Base-by-base conservation (phyloP, 2,329 filamentous ascomycete genomes). In the Colletotrichum agaves region DNA sequence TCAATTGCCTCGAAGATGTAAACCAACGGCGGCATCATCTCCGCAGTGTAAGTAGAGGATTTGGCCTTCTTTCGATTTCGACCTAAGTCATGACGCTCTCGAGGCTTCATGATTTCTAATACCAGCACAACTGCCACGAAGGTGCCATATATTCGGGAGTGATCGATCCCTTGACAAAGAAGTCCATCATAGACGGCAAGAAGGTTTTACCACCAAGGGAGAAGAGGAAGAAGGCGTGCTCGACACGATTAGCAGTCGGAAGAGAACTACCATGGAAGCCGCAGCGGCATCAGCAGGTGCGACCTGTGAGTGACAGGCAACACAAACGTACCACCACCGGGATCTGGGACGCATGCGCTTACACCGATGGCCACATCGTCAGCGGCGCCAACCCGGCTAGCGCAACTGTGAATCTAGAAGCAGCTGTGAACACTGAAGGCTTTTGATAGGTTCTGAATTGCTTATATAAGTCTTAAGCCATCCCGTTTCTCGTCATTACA, bases 321-420 rank as follows among this genome's bases (percentile, higher is more conserved):
- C 56, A 17, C 31, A 55, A 72, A 74, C 49, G 59, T 63, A 58
- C 70, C 71, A 37, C 60, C 71, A 3, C 37, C 63, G 15, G 74
- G 71, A 4, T 63, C 17, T 77, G 75, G 75, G 75, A 75, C 35
- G 75, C 74, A 56, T 77, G 73, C 63, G 68, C 73, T 39, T 50
- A 74, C 37, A 74, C 76, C 19, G 78, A 81, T 69, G 79, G 79
- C 4, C 75, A 78, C 10, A 70, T 82, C 15, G 75, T 83, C 39
- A 82, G 79, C 15, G 81, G 80, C 1, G 74, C 78, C 71, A 82
- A 82, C 70, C 80, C 81, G 5, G 76, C 77, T 7, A 82, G 81
- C 70, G 76, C 80, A 7, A 69, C 58, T 11, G 78, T 77, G 8
- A 81, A 79, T 35, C 79, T 79, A 10, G 71, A 74, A 55, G 80